Conservation (phyloP, 139 green algal species). For the Picochlorum sp. region DNA sequence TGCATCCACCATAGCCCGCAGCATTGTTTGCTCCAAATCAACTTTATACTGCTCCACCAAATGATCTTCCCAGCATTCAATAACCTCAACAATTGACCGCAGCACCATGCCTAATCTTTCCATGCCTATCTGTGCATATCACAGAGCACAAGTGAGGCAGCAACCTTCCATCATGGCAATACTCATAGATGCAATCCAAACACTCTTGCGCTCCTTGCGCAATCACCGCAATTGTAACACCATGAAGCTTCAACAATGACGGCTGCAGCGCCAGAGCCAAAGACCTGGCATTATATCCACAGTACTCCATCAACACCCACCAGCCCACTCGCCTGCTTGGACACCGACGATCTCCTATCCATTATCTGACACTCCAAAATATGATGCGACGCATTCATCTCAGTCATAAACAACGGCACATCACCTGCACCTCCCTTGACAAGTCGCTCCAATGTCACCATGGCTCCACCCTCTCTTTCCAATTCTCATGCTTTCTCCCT, state of each 20-base stretch:
- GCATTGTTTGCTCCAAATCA: slow-evolving; percentile 36
- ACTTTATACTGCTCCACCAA: slow-evolving; percentile 31
- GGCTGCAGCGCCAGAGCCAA: slow-evolving; percentile 43
- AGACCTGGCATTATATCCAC: slow-evolving; percentile 45
- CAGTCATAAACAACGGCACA: slow-evolving; percentile 30
- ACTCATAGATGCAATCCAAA: slow-evolving; percentile 31
- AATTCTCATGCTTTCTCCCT: slow-evolving; percentile 7
- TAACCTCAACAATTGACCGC: slow-evolving; percentile 36
- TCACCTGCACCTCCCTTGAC: slow-evolving; percentile 41
- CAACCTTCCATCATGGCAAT: slow-evolving; percentile 43
- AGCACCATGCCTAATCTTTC: slow-evolving; percentile 45
- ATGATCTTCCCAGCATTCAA: slow-evolving; percentile 43
- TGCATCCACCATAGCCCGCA: slow-evolving; percentile 32
- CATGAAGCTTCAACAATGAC: slow-evolving; percentile 56
- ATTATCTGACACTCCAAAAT: slow-evolving; percentile 30
- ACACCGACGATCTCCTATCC: slow-evolving; percentile 54
- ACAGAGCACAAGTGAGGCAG: slow-evolving; percentile 39
- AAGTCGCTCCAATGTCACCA: slow-evolving; percentile 62
- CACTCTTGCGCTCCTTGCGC: slow-evolving; percentile 50
- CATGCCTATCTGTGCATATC: slow-evolving; percentile 42
- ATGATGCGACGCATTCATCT: slow-evolving; percentile 8
- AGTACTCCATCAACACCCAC: slow-evolving; percentile 39
- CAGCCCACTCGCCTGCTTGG: slow-evolving; percentile 53
- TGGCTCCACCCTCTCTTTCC: slow-evolving; percentile 38
- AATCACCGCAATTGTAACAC: slow-evolving; percentile 65